Evolutionary conservation across 495 filamentous ascomycete species (phyloP).

Genomic region (Aspergillus hancockii): DNA sequence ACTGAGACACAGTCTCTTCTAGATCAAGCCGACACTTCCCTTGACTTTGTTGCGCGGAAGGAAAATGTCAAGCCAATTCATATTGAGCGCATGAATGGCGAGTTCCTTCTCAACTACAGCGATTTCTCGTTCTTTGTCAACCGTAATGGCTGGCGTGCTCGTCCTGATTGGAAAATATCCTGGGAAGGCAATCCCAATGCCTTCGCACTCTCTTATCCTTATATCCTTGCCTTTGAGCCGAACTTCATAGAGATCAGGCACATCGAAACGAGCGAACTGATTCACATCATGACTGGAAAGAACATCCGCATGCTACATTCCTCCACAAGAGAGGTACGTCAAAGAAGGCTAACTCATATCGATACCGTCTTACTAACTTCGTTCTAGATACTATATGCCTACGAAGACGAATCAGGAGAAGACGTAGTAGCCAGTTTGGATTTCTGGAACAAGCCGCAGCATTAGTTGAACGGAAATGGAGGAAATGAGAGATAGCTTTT

Average conservation of each 20-base stretch:
- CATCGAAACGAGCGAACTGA: constrained; percentile 84
- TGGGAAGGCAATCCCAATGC: constrained; percentile 93
- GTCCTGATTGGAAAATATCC: constrained; percentile 93
- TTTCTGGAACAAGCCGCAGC: constrained; percentile 77
- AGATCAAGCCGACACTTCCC: constrained; percentile 95
- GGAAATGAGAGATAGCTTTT: constrained; percentile 9
- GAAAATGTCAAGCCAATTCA: constrained; percentile 96
- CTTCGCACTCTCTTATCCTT: constrained; percentile 92
- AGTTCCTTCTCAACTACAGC: constrained; percentile 96
- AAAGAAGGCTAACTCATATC: not conserved
- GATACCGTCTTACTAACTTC: constrained; percentile 10
- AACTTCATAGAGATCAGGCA: constrained; percentile 97
- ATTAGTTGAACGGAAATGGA: constrained; percentile 19
- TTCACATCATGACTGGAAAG: constrained; percentile 92
- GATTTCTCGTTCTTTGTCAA: constrained; percentile 99
- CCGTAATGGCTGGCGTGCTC: constrained; percentile 93
- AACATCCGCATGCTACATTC: constrained; percentile 97
- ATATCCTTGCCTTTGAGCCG: constrained; percentile 97
- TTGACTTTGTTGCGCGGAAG: constrained; percentile 92
- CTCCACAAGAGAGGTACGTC: constrained; percentile 87
- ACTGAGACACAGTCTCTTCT: constrained; percentile 95
- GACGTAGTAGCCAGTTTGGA: constrained; percentile 95
- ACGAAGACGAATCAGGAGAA: constrained; percentile 90
- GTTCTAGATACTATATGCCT: constrained; percentile 84
- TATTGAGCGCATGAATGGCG: constrained; percentile 92